Base-by-base conservation (phyloP, 305 asterid genomes). In the Rubia balearica region DNA sequence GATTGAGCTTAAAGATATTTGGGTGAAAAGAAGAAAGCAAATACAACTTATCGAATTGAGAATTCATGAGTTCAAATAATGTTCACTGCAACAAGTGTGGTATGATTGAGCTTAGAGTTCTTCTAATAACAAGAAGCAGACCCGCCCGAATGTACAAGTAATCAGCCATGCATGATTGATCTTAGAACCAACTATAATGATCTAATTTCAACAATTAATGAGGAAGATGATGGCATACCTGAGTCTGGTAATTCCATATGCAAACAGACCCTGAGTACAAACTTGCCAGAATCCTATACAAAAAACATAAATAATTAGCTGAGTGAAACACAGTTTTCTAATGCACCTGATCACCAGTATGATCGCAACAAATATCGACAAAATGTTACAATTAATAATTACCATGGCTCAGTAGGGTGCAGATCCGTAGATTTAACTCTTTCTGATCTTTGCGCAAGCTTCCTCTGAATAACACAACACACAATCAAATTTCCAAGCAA, bases 381-480 rank as follows among this genome's bases (percentile, higher is more conserved):
- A 12, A 53, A 59, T 24, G 53, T 36, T 33, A 71, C 6, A 64
- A 41, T 75, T 85, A 21, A 69, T 7, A 66, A 30, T 76, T 83
- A 90, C 97, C 98, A 92, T 92, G 98, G 98, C 84, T 92, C 98
- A 7, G 96, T 85, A 8, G 97, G 98, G 82, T 92, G 97, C 41
- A 92, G 96, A 92, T 92, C 98, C 85, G 90, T 96, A 5, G 95
- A 92, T 77, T 92, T 92, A 68, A 92, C 96, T 83, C 98, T 82
- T 79, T 92, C 97, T 75, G 98, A 90, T 82, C 96, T 80, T 81
- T 92, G 96, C 8, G 97, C 96, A 65, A 90, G 94, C 85, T 91
- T 91, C 74, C 96, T 86, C 98, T 91, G 90, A 77, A 80, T 55
- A 45, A 80, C 63, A 45, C 45, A 83, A 78, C 67, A 59, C 67